Evolutionary conservation across 208 protist species (phyloP).

Genomic region (Acanthamoeba castellanii): DNA sequence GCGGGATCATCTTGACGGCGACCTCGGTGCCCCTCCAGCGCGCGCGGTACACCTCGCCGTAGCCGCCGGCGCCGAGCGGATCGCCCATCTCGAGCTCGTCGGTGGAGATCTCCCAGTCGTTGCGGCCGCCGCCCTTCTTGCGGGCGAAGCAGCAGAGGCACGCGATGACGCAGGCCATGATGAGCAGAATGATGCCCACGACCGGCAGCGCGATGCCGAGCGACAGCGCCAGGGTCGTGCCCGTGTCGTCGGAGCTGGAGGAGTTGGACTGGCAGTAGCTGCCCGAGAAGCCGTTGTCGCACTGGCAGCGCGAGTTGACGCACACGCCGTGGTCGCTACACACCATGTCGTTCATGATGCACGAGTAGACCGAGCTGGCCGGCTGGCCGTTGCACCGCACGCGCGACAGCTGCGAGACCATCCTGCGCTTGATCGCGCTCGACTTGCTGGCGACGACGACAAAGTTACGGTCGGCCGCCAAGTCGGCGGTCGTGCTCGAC

Average conservation of each 20-base stretch:
- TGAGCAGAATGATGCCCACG: constrained; percentile 14
- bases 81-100: constrained; percentile 57
- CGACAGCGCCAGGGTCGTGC: background rate
- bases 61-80: constrained; percentile 45
- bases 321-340: constrained; percentile 50
- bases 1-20: constrained; percentile 59
- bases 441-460: background rate
- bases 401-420: constrained; percentile 27
- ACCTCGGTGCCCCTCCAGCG: constrained; percentile 31
- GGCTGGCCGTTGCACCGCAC: constrained; percentile 12
- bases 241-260: background rate
- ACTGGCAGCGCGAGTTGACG: constrained; percentile 48
- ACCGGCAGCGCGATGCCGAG: background rate
- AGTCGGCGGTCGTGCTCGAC: background rate
- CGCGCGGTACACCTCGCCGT: constrained; percentile 40
- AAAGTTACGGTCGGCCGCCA: background rate
- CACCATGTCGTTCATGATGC: constrained; percentile 11
- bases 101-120: constrained; percentile 58
- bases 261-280: background rate
- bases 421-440: background rate
- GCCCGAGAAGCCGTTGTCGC: constrained; percentile 22
- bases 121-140: background rate
- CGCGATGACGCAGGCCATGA: background rate
- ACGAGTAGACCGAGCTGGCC: constrained; percentile 38
- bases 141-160: background rate